These are phyloP conservation scores for Erodium maritimum DNA, from an alignment of 345 rosid genomes.

Conservation along the genomic window DNA sequence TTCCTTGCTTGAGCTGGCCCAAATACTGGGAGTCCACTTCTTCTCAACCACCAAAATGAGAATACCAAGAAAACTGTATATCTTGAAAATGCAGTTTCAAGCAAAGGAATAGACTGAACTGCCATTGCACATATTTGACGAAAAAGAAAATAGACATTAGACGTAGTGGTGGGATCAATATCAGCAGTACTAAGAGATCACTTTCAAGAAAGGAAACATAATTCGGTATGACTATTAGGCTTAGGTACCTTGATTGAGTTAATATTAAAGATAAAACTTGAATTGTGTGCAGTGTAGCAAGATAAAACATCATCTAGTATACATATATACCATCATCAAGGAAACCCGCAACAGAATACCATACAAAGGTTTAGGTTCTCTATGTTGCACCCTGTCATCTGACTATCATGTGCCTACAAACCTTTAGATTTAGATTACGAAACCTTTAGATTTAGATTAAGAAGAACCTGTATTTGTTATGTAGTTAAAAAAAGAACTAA, in stretches of 20 bases:
- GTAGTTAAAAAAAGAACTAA: background rate
- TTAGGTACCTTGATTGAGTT: no score
- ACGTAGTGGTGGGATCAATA: background rate
- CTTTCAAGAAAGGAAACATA: background rate
- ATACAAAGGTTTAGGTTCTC: no score
- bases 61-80: conserved; percentile 47
- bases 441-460: no score
- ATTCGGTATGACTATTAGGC: background rate
- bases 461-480: no score
- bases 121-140: conserved; percentile 24
- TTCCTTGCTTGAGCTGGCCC: conserved; percentile 56
- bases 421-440: no score
- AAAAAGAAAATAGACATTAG: background rate
- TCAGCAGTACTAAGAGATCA: background rate
- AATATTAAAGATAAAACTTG: no score
- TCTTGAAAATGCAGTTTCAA: conserved; percentile 63
- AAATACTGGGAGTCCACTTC: conserved; percentile 54
- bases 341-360: no score
- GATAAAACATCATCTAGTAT: no score
- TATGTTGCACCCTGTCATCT: no score
- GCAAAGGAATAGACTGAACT: conserved; percentile 77
- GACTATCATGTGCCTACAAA: no score
- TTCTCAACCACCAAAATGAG: conserved; percentile 70
- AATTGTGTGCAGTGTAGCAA: no score
- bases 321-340: no score